phyloP scores from a whole-genome alignment of 1,284 basidiomycete species.

The Cutaneotrichosporon cutaneum region DNA sequence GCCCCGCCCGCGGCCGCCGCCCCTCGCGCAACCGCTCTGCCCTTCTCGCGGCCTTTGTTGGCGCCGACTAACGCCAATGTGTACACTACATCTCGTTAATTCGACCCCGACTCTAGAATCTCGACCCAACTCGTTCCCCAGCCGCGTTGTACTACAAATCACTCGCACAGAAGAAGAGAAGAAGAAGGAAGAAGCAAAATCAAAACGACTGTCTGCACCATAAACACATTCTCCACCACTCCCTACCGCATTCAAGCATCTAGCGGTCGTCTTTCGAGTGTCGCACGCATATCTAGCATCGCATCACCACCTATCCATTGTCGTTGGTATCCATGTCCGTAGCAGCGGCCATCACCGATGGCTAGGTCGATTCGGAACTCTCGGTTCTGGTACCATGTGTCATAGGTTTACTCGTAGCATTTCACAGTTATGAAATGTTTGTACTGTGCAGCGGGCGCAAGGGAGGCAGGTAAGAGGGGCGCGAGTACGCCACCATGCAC shows the following conservation, averaged over 20 bases:
- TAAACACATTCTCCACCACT: background rate
- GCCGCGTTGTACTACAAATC: background rate
- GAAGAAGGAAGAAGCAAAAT: background rate
- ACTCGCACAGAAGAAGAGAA: background rate
- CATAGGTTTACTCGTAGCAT: constrained; percentile 2
- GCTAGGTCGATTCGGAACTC: background rate
- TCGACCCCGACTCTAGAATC: background rate
- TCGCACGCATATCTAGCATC: constrained; percentile 10
- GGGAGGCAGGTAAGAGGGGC: no score
- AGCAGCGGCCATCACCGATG: background rate
- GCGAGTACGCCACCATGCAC: no score
- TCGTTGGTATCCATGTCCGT: constrained; percentile 7
- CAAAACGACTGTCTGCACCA: background rate
- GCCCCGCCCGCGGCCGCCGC: constrained; percentile 17
- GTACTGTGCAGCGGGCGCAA: background rate
- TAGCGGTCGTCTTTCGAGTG: background rate
- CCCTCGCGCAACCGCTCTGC: constrained; percentile 16
- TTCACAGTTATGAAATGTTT: constrained; percentile 10
- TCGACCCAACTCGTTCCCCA: background rate
- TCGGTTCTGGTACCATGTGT: background rate
- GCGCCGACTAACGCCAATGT: background rate
- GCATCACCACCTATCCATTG: constrained; percentile 8
- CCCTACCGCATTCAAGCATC: constrained; percentile 3
- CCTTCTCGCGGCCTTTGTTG: background rate
- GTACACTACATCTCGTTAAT: background rate